Base-by-base conservation (phyloP, 352 stramenopile genomes). In the Pythium brachiatum region DNA sequence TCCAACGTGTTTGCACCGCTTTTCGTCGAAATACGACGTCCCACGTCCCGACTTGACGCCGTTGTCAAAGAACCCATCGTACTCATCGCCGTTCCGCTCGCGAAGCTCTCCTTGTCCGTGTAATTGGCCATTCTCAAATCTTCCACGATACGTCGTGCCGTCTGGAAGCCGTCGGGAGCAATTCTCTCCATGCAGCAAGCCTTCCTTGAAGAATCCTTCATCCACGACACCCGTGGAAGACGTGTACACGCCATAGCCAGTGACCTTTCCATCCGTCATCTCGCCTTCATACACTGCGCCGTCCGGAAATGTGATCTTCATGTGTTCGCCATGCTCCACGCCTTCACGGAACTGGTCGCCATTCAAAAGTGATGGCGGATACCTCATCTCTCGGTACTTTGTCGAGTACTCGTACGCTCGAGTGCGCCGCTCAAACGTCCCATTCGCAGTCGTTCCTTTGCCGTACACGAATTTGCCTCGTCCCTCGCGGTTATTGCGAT, bases 201-300 rank as follows among this genome's bases (percentile, higher is more conserved):
- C 81, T 21, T 87, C 78, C 0, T 73, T n/a, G 43, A 91, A 91
- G 20, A 57, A 65, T 1, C 81, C 81, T 74, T 91, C 79, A 21
- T 91, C 81, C 3, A 88, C 54, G 11, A 91, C 73, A 0, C 78
- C 79, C 0, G 78, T 84, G 7, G 79, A 89, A 18, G 78, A 89
- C 16, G 74, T 79, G 58, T 91, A 87, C 25, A 59, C 70, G 9
- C 81, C 81, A 18, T 62, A 62, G 1, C 79, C 78, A n/a, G 78
- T 83, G 60, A 91, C 62, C 20, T 68, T 71, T 0, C 81, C 79
- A 47, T 88, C 70, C n/a, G 31, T 55, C 76, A 91, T 89, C 46
- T 88, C 76, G 23, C 81, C 81, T 53, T 89, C 76, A 57, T 87
- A 91, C 1, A 54, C 73, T 9, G 81, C 79, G 26, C 81, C 79